Evolutionary conservation across 2,329 filamentous ascomycete species (phyloP).

Genomic region (Nigrograna mackinnonii): DNA sequence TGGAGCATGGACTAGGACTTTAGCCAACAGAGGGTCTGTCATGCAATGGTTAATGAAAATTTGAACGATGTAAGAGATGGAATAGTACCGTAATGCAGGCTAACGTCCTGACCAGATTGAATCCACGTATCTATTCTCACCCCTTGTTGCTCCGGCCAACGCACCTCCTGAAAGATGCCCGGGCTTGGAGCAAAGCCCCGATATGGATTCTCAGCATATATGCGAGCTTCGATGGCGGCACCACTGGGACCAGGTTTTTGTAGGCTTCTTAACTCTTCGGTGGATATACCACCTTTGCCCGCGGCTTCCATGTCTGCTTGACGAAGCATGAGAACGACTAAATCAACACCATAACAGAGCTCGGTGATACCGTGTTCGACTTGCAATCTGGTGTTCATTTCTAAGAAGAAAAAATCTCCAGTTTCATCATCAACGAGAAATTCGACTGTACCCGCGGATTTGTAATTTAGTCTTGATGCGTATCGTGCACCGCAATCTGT

Average conservation of each 20-base stretch:
- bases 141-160: slow-evolving; percentile 54
- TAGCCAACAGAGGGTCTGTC: slow-evolving; percentile 62
- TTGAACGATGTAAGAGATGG: too few relatives aligned
- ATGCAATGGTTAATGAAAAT: too few relatives aligned
- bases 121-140: slow-evolving; percentile 68
- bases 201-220: slow-evolving; percentile 63
- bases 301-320: slow-evolving; percentile 57
- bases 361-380: slow-evolving; percentile 64
- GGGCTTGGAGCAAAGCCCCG: slow-evolving; percentile 63
- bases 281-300: slow-evolving; percentile 50
- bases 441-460: slow-evolving; percentile 88
- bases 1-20: slow-evolving; percentile 59
- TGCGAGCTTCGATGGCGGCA: slow-evolving; percentile 56
- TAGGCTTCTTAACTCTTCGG: slow-evolving; percentile 44
- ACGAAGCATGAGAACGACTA: slow-evolving; percentile 60
- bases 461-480: slow-evolving; percentile 64
- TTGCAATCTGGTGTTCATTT: slow-evolving; percentile 63
- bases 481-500: slow-evolving; percentile 71
- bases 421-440: slow-evolving; percentile 86
- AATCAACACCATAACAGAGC: slow-evolving; percentile 57
- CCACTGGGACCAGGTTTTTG: slow-evolving; percentile 50
- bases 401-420: slow-evolving; percentile 72
- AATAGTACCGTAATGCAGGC: slow-evolving; percentile 72
- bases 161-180: slow-evolving; percentile 60
- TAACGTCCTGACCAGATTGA: slow-evolving; percentile 59